Evolutionary conservation across 75 land plant genomes (phyloP), one percentile per base, ranked within the genome.

Genomic region (Adiantum capillusveneris): DNA sequence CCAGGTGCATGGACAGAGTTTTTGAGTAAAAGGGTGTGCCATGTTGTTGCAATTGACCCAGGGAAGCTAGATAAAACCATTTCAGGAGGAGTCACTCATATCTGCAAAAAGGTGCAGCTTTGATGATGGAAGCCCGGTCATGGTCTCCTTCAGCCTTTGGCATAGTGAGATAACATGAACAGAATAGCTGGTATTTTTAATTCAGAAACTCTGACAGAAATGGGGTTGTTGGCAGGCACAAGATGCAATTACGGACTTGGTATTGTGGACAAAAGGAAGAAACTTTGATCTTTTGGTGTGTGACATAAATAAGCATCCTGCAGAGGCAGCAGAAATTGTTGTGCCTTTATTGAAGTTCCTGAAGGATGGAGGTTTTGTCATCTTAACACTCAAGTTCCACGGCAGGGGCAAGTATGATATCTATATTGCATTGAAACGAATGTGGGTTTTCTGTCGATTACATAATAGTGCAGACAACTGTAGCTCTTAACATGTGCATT

Each of bases 1-100:
- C 67, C 67, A 17, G 67, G 67, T 24, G 60, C 67, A 56, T 65
- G 67, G 67, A 65, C 60, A 25, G 59, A 65, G 41, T 57, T 31
- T 44, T 43, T 65, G 11, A 65, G 67, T 26, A 41, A 44, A 30
- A 16, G 42, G 26, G 59, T 57, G 6, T 13, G 42, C 16, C 53
- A 34, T 41, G 67, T 65, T 14, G 42, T 65, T 21, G 67, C 67
- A 18, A 22, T 65, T 25, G 67, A 65, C 56, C 67, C 67, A 20
- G 67, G 59, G 29, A 25, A 65, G 37, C 45, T 65, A 36, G 44
- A 57, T 42, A 28, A 34, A 17, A 30, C 3, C 24, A 27, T 54
- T 26, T 26, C 21, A 28, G 44, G 31, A 56, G 34, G 57, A 16
- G 67, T 65, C 9, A 65, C 61, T 1, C 67, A 65, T 44, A 65